These are phyloP conservation scores for Candida sithepensis DNA, from an alignment of 805 yeast species.

Conservation along the genomic window DNA sequence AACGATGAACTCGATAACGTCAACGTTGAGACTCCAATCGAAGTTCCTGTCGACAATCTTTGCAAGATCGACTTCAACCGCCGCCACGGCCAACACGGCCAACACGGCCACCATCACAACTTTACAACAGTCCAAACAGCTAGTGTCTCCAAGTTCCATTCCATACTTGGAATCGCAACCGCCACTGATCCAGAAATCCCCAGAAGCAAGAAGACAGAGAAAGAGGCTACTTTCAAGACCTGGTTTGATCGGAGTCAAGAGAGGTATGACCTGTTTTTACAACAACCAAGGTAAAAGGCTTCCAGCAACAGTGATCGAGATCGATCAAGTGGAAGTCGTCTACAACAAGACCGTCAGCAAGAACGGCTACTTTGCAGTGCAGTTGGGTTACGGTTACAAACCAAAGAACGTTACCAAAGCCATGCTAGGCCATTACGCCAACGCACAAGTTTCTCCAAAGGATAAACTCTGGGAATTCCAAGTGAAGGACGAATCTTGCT, in stretches of 20 bases:
- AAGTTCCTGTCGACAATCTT: slow-evolving; percentile 4
- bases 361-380: slow-evolving; percentile 82
- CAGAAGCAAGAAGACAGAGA: slow-evolving; percentile 65
- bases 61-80: slow-evolving; percentile 34
- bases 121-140: slow-evolving; percentile 8
- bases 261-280: slow-evolving; percentile 88
- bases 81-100: slow-evolving; percentile 15
- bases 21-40: neutral
- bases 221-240: slow-evolving; percentile 73
- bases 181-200: slow-evolving; percentile 60
- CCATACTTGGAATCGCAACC: slow-evolving; percentile 44
- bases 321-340: slow-evolving; percentile 84
- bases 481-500: slow-evolving; percentile 60
- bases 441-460: slow-evolving; percentile 84
- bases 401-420: slow-evolving; percentile 61
- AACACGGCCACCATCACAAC: neutral
- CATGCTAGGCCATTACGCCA: slow-evolving; percentile 70
- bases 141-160: slow-evolving; percentile 47
- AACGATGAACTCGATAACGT: neutral
- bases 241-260: slow-evolving; percentile 78
- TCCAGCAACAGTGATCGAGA: slow-evolving; percentile 85
- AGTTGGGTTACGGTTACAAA: slow-evolving; percentile 79
- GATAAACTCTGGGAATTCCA: slow-evolving; percentile 71
- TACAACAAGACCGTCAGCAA: slow-evolving; percentile 63
- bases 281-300: slow-evolving; percentile 62